Base-by-base conservation (phyloP, 768 basidiomycete species). In the Rhodotorula paludigena region DNA sequence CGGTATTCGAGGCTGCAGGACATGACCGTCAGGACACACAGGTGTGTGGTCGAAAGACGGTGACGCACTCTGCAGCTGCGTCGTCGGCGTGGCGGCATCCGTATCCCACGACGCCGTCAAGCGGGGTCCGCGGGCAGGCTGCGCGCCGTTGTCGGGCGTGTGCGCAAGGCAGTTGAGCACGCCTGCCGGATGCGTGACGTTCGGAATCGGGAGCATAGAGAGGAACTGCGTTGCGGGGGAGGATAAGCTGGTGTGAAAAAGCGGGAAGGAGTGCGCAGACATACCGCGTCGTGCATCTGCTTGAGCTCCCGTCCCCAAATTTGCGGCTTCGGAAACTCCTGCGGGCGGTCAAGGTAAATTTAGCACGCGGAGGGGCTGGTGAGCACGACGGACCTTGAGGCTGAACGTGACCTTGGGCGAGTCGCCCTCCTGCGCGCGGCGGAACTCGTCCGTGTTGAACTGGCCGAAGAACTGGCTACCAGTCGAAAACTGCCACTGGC, bases 191-290 rank as follows among this genome's bases (percentile, higher is more conserved):
- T 62, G 69, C 25, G 64, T 12, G 48, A 71, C 15, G 51, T 64
- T 59, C 12, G 53, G 52, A 12, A 66, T 48, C 30, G 69, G 69
- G 21, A 71, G 47, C 11, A 51, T 30, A 8, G 52, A 32, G 39
- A 55, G 49, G 61, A 66, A 66, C 69, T 71, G 45, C 2, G 21
- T n/a, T n/a, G n/a, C n/a, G n/a, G n/a, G n/a, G n/a, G n/a, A n/a
- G n/a, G n/a, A n/a, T n/a, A n/a, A n/a, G n/a, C n/a, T n/a, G n/a
- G n/a, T n/a, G n/a, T n/a, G n/a, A n/a, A n/a, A n/a, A n/a, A n/a
- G n/a, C n/a, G n/a, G n/a, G n/a, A n/a, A n/a, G n/a, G n/a, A n/a
- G n/a, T n/a, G n/a, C n/a, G n/a, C n/a, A n/a, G n/a, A n/a, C n/a
- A n/a, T n/a, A n/a, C n/a, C n/a, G n/a, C n/a, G n/a, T n/a, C n/a